phyloP scores from a whole-genome alignment of 192 early-diverging fungal genomes.

The Pilobolus umbonatus region DNA sequence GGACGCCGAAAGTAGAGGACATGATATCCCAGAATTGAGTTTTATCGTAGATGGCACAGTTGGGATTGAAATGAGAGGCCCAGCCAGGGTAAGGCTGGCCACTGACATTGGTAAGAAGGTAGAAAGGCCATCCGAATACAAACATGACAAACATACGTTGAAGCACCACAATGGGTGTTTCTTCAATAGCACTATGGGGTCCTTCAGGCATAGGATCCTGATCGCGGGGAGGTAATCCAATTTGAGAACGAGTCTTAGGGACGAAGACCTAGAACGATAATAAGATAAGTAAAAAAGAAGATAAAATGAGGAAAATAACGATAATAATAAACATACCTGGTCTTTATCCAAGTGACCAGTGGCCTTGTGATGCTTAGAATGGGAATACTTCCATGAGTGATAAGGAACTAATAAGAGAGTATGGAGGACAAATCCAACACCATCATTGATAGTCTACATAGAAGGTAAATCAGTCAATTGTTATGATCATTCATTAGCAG shows the following conservation, averaged over 20 bases:
- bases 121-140: constrained; percentile 85
- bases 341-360: constrained; percentile 88
- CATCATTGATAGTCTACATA: constrained; percentile 67
- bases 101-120: constrained; percentile 73
- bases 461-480: background rate
- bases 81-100: constrained; percentile 71
- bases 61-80: constrained; percentile 86
- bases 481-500: background rate
- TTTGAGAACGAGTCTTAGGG: constrained; percentile 49
- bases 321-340: constrained; percentile 40
- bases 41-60: constrained; percentile 72
- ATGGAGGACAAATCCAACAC: constrained; percentile 88
- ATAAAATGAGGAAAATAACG: background rate
- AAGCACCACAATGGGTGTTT: constrained; percentile 67
- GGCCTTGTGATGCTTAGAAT: constrained; percentile 91
- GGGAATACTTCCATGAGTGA: constrained; percentile 89
- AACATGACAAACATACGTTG: constrained; percentile 64
- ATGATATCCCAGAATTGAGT: constrained; percentile 67
- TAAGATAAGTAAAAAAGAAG: no score
- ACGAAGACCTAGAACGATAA: constrained; percentile 68
- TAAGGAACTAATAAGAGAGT: constrained; percentile 86
- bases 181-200: constrained; percentile 55
- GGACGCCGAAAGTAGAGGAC: constrained; percentile 56
- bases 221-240: constrained; percentile 46
- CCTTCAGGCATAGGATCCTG: constrained; percentile 21